A percentile compares a stretch with the other conserved stretches of the same genome.
These are phyloP conservation scores for Clavulina sp. DNA, from an alignment of 768 basidiomycete species.

Conservation along the genomic window DNA sequence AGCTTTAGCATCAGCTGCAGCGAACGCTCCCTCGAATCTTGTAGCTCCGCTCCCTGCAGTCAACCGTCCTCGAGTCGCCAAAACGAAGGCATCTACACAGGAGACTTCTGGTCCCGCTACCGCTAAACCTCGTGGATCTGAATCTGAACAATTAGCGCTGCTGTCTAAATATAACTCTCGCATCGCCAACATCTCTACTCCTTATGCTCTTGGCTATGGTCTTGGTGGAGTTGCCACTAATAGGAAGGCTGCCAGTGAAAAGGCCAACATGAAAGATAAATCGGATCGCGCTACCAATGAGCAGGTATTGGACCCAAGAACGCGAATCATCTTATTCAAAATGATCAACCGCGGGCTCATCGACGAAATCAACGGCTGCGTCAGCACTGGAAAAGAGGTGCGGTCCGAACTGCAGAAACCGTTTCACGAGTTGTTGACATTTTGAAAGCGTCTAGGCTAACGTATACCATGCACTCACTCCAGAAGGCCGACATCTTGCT, in stretches of 20 bases:
- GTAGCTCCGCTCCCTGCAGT: constrained; percentile 53
- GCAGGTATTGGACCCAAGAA: constrained; percentile 93
- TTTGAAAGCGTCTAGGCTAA: constrained; percentile 47
- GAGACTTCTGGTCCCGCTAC: constrained; percentile 3
- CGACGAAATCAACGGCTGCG: constrained; percentile 84
- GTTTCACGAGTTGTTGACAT: not conserved
- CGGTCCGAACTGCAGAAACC: not conserved
- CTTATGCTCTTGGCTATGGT: constrained; percentile 41
- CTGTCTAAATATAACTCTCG: constrained; percentile 62
- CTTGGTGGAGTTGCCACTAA: constrained; percentile 49
- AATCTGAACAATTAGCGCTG: constrained; percentile 54
- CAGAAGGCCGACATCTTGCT: constrained; percentile 46
- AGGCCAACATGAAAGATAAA: constrained; percentile 86
- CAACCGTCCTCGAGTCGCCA: constrained; percentile 38
- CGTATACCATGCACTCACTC: constrained; percentile 76
- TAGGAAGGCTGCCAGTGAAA: constrained; percentile 77
- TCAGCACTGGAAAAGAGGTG: constrained; percentile 97
- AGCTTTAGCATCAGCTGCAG: constrained; percentile 18
- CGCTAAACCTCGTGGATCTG: constrained; percentile 12
- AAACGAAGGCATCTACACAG: constrained; percentile 2
- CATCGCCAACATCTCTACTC: constrained; percentile 54
- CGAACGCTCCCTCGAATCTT: constrained; percentile 20
- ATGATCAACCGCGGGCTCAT: constrained; percentile 85
- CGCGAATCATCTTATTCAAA: constrained; percentile 83
- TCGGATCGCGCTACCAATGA: constrained; percentile 92